Conservation (phyloP, 2,329 filamentous ascomycete genomes). For the Ophiobolus disseminans region DNA sequence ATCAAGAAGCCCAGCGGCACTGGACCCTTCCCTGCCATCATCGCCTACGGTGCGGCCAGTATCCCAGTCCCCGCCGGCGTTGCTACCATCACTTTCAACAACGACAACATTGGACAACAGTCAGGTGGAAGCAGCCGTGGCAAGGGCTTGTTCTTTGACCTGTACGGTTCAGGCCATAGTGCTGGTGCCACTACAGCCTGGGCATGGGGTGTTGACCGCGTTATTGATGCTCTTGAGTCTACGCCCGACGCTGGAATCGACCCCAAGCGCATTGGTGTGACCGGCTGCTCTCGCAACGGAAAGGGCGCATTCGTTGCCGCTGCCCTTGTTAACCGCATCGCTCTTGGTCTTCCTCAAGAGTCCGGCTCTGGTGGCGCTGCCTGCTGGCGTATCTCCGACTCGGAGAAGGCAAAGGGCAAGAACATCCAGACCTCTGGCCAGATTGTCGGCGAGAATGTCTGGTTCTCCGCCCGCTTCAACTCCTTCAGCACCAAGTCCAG, state of each 20-base stretch:
- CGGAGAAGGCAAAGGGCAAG: constrained; percentile 59
- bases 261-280: constrained; percentile 58
- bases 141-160: constrained; percentile 65
- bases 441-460: constrained; percentile 68
- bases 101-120: constrained; percentile 65
- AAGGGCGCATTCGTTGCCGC: constrained; percentile 70
- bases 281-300: constrained; percentile 69
- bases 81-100: constrained; percentile 66
- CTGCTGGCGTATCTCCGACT: constrained; percentile 62
- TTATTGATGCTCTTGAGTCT: constrained; percentile 65
- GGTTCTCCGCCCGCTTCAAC: constrained; percentile 66
- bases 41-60: constrained; percentile 62
- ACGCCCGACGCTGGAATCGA: constrained; percentile 56
- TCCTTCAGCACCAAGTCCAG: constrained; percentile 56
- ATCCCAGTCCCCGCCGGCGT: constrained; percentile 63
- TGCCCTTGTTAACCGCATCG: constrained; percentile 65
- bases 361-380: constrained; percentile 67
- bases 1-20: constrained; percentile 52
- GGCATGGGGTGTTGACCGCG: constrained; percentile 68
- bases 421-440: constrained; percentile 67
- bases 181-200: constrained; percentile 67
- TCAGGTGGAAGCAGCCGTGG: constrained; percentile 56
- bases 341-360: constrained; percentile 68
- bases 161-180: constrained; percentile 63
- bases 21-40: constrained; percentile 64